A percentile compares a stretch with the other conserved stretches of the same genome.
phyloP scores from a whole-genome alignment of 2,329 filamentous ascomycete species.

The Nemania sp. region DNA sequence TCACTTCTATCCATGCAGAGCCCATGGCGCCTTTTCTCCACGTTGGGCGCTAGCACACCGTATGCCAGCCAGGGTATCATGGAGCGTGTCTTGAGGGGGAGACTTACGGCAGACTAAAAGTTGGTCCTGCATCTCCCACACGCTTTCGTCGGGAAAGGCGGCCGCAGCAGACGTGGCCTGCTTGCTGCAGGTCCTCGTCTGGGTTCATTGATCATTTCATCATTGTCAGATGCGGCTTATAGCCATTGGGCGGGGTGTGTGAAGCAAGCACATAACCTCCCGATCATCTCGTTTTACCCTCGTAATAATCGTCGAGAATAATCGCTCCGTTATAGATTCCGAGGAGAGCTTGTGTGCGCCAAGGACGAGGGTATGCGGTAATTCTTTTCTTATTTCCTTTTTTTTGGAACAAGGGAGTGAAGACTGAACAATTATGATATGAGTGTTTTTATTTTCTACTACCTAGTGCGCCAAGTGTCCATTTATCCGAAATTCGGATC shows the following conservation, averaged over 20 bases:
- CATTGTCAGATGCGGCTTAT: conserved; percentile 29
- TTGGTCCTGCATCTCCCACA: conserved; percentile 39
- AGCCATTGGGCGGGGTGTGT: conserved; percentile 12
- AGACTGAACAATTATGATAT: conserved; percentile 1
- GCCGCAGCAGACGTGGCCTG: conserved; percentile 41
- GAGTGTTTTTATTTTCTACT: conserved; percentile 1
- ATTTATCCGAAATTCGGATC: conserved; percentile 10
- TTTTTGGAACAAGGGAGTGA: too few relatives aligned
- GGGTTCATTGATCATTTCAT: conserved; percentile 27
- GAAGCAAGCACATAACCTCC: conserved; percentile 14
- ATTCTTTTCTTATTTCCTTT: background rate
- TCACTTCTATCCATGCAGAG: conserved; percentile 24
- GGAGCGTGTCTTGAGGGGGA: conserved; percentile 30
- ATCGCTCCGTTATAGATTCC: background rate
- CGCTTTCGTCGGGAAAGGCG: conserved; percentile 40
- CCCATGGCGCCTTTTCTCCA: conserved; percentile 14
- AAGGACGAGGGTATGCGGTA: background rate
- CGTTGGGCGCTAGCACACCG: background rate
- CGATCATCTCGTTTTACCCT: background rate
- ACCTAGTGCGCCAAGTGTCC: conserved; percentile 12
- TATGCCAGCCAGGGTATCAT: background rate
- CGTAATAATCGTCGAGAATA: conserved; percentile 2
- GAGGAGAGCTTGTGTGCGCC: background rate
- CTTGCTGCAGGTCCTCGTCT: conserved; percentile 40
- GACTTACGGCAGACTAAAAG: conserved; percentile 26